Evolutionary conservation across 139 green algal genomes (phyloP), one percentile per base, ranked within the genome.

Genomic region (Chlamydomonas sphaeroides): DNA sequence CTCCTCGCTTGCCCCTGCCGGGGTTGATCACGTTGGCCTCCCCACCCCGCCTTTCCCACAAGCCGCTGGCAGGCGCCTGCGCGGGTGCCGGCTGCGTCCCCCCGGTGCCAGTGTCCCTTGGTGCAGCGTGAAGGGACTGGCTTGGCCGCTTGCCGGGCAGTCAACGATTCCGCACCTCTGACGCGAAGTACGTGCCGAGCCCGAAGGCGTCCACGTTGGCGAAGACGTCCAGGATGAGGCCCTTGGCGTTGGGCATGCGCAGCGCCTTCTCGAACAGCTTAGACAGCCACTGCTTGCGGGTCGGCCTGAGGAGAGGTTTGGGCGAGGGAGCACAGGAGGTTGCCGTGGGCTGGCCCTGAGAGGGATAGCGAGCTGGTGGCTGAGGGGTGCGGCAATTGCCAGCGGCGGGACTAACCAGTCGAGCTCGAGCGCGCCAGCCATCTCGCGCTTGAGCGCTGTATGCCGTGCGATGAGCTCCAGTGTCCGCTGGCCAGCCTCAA

Each of bases 111-210:
- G 20, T 61, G 51, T 61, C 51, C 15, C 51, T 6, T 6, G 14
- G 10, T 20, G 10, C 21, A 2, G 49, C 49, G 56, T 23, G 56
- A 5, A 7, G 17, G 26, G n/a, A n/a, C n/a, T n/a, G n/a, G n/a
- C n/a, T n/a, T n/a, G n/a, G n/a, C n/a, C n/a, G n/a, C n/a, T n/a
- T n/a, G n/a, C n/a, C n/a, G n/a, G n/a, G n/a, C n/a, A n/a, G n/a
- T n/a, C n/a, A n/a, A n/a, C n/a, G n/a, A n/a, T n/a, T n/a, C 5
- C 75, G 3, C 41, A 82, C 75, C 45, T 82, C 75, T 1, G 75
- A 61, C 38, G 75, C 75, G 21, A 82, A 82, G 75, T 82, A 82
- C 42, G 75, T 82, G 14, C 62, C 72, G 32, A 82, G 59, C 20
- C 28, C 75, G 41, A 82, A 82, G 15, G n/a, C 41, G 11, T 82